These are phyloP conservation scores for Bipolaris sorokiniana DNA, from an alignment of 2,329 filamentous ascomycete genomes.

Conservation along the genomic window DNA sequence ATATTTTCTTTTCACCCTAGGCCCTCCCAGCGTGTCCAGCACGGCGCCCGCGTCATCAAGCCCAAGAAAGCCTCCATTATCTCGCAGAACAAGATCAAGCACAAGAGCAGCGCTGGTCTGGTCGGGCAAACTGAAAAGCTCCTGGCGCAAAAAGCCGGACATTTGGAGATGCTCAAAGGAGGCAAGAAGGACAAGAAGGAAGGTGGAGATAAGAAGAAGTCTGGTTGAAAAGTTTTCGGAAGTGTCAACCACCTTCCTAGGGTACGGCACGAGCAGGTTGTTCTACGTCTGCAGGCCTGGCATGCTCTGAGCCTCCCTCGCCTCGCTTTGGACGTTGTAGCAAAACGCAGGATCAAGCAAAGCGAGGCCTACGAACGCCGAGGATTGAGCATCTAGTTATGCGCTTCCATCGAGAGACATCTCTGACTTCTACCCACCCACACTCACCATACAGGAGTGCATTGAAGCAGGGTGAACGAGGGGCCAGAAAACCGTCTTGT, in stretches of 20 bases:
- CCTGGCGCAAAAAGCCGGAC: slow-evolving; percentile 70
- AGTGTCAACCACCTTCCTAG: background rate
- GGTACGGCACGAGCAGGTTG: background rate
- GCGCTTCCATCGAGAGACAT: background rate
- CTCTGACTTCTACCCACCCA: background rate
- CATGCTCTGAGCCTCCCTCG: background rate
- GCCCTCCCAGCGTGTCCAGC: slow-evolving; percentile 49
- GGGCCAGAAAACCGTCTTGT: background rate
- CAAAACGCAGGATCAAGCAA: background rate
- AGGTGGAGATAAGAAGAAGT: slow-evolving; percentile 29
- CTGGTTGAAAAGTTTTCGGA: slow-evolving; percentile 17
- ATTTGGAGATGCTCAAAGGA: slow-evolving; percentile 70
- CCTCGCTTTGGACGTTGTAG: background rate
- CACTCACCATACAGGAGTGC: background rate
- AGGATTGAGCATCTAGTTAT: background rate
- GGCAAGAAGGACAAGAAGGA: slow-evolving; percentile 64
- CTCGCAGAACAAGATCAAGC: slow-evolving; percentile 67
- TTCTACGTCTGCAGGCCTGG: background rate
- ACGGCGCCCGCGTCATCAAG: slow-evolving; percentile 67
- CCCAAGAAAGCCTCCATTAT: slow-evolving; percentile 69
- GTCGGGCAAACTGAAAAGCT: slow-evolving; percentile 70
- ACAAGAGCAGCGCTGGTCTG: slow-evolving; percentile 68
- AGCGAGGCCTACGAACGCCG: background rate
- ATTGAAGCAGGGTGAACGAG: background rate
- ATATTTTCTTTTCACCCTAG: background rate